Percentiles rank a stretch among this genome's conserved stretches.
Conservation (phyloP, 768 basidiomycete species). For the Cantharellus cinnabarinus region DNA sequence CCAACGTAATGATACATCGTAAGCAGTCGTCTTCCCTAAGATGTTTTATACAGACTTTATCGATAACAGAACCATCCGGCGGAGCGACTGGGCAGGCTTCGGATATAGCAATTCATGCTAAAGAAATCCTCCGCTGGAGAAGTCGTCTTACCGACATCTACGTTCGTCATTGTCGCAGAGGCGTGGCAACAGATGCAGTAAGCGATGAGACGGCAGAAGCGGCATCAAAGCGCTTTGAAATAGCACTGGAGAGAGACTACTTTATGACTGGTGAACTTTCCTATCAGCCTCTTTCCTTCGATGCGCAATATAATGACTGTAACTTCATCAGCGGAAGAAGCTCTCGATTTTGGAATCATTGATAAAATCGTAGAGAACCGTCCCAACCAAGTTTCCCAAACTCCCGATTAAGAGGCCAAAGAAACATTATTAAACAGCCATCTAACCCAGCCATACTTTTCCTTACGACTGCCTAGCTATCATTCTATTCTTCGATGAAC, state of each 20-base stretch:
- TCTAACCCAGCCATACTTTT: neutral
- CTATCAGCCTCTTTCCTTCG: neutral
- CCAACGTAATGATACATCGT: constrained; percentile 99
- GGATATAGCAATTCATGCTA: constrained; percentile 94
- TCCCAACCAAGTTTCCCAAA: neutral
- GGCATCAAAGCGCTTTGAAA: constrained; percentile 29
- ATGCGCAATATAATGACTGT: constrained; percentile 9
- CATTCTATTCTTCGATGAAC: constrained; percentile 1
- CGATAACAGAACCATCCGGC: constrained; percentile 66
- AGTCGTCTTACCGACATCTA: constrained; percentile 73
- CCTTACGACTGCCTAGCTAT: neutral
- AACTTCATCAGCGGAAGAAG: constrained; percentile 47
- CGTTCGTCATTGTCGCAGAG: constrained; percentile 48
- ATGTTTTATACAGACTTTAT: neutral
- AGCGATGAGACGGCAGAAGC: neutral
- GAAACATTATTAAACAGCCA: neutral
- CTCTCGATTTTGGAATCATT: constrained; percentile 77
- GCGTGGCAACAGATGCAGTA: constrained; percentile 19
- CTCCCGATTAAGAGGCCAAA: neutral
- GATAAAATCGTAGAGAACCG: constrained; percentile 63
- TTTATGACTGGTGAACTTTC: constrained; percentile 50
- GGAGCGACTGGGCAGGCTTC: constrained; percentile 90
- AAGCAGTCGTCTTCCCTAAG: constrained; percentile 14
- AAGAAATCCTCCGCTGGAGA: constrained; percentile 82
- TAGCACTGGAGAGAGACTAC: constrained; percentile 82